Conservation (phyloP, 495 filamentous ascomycete genomes). For the Trichoderma virens region DNA sequence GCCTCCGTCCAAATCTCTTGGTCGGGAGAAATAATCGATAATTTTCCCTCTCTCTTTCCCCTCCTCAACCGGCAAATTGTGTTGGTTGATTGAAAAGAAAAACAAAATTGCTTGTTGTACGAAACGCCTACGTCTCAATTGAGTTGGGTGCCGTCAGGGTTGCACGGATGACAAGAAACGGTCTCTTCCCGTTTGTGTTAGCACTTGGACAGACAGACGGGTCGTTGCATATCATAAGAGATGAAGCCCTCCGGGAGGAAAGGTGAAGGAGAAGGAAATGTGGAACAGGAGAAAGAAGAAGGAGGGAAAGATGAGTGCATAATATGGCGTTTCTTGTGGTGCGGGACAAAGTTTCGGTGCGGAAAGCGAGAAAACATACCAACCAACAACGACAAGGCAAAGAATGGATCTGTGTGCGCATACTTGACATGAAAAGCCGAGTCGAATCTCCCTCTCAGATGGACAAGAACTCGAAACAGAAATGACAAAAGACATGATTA, state of each 20-base stretch:
- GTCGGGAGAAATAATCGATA: not conserved
- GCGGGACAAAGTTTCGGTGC: not conserved
- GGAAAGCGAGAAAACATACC: not conserved
- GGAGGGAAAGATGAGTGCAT: not conserved
- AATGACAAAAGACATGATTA: too few species aligned
- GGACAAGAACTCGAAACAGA: not conserved
- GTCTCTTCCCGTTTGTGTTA: not conserved
- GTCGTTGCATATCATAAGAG: not conserved
- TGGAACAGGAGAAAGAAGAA: not conserved
- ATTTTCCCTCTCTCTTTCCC: not conserved
- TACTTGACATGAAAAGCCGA: not conserved
- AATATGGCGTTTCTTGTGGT: not conserved
- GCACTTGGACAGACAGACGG: not conserved
- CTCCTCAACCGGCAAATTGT: not conserved
- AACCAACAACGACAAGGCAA: not conserved
- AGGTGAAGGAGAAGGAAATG: not conserved
- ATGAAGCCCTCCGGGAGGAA: not conserved
- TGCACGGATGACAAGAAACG: constrained; percentile 1
- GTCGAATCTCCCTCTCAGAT: not conserved
- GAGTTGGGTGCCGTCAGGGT: not conserved
- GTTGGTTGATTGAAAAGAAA: not conserved
- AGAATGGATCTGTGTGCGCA: not conserved
- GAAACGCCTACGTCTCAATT: not conserved
- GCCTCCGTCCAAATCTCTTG: not conserved
- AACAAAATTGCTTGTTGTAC: not conserved